Evolutionary conservation across 495 filamentous ascomycete genomes (phyloP).

Genomic region (Aspergillus ellipticus): DNA sequence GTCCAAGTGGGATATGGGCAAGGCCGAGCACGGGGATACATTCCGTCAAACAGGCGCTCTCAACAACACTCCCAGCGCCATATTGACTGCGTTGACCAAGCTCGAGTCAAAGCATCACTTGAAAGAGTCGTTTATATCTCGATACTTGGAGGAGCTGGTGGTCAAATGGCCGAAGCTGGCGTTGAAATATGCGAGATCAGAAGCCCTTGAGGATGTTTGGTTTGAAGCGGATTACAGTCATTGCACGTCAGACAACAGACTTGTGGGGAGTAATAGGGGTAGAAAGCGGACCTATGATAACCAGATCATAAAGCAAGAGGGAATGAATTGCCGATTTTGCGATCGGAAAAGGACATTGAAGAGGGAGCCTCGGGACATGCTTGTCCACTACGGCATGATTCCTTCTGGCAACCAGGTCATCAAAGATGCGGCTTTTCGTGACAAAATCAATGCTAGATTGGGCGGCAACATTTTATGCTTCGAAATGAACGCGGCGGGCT

Average conservation of each 20-base stretch:
- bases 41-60: slow-evolving; percentile 28
- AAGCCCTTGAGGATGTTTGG: slow-evolving; percentile 13
- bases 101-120: slow-evolving; percentile 14
- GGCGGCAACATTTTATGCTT: slow-evolving; percentile 15
- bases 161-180: slow-evolving; percentile 21
- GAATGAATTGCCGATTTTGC: not conserved
- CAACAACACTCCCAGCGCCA: slow-evolving; percentile 21
- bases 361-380: not conserved
- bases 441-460: slow-evolving; percentile 6
- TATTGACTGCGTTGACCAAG: slow-evolving; percentile 19
- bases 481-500: slow-evolving; percentile 11
- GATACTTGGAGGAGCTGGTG: slow-evolving; percentile 20
- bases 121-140: slow-evolving; percentile 14
- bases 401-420: slow-evolving; percentile 31
- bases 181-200: slow-evolving; percentile 13
- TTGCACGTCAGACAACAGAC: too few relatives aligned
- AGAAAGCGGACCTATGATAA: not conserved
- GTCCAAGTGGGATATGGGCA: slow-evolving; percentile 25
- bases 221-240: not conserved
- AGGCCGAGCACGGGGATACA: slow-evolving; percentile 5
- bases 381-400: slow-evolving; percentile 31
- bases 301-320: not conserved
- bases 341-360: not conserved
- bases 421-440: slow-evolving; percentile 22
- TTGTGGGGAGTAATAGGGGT: too few relatives aligned